Conservation (phyloP, 2,329 filamentous ascomycete species). For the Monosporascus sp. region DNA sequence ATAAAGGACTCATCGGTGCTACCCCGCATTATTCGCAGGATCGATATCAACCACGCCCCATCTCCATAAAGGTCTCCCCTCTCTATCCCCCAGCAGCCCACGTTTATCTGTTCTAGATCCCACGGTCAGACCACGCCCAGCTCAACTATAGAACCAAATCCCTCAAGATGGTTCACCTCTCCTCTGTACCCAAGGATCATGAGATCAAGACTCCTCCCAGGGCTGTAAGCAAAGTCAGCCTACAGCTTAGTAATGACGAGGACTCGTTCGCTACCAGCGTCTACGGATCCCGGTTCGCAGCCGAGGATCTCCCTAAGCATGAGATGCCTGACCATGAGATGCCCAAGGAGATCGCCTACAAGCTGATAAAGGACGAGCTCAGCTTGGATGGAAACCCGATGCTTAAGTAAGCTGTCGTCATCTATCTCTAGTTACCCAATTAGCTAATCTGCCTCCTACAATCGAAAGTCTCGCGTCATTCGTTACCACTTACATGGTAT, state of each 20-base stretch:
- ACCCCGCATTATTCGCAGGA: not conserved
- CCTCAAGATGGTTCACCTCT: constrained; percentile 48
- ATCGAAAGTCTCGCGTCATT: constrained; percentile 72
- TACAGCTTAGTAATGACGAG: constrained; percentile 44
- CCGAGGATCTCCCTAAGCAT: constrained; percentile 70
- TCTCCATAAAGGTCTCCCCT: not conserved
- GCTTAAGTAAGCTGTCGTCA: constrained; percentile 55
- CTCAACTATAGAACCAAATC: not conserved
- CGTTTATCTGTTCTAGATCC: not conserved
- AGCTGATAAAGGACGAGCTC: constrained; percentile 93
- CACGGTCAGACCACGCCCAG: not conserved
- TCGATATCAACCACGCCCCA: not conserved
- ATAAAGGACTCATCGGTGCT: not conserved
- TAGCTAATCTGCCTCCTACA: not conserved
- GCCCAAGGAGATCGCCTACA: constrained; percentile 89
- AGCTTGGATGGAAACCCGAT: constrained; percentile 88
- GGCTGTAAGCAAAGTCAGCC: constrained; percentile 35
- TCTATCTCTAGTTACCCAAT: not conserved
- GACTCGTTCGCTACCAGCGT: constrained; percentile 70
- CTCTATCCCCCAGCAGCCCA: not conserved
- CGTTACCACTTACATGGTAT: constrained; percentile 92
- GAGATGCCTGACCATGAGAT: constrained; percentile 89
- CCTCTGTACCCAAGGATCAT: constrained; percentile 31
- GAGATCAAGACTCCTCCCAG: constrained; percentile 24
- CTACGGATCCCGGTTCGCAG: constrained; percentile 82